Base-by-base conservation (phyloP, 129 eudicot genomes). In the Erigeron canadensis region DNA sequence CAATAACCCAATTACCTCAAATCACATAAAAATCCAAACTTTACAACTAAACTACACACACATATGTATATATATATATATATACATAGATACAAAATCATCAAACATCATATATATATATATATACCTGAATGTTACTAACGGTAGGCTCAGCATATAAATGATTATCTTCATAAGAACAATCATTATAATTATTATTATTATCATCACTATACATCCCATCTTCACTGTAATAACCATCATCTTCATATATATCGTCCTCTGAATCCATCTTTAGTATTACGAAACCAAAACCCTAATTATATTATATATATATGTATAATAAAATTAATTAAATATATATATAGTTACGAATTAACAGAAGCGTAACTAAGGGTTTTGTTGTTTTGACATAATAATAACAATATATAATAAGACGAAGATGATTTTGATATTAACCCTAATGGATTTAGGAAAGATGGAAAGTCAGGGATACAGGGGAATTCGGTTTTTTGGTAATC, bases 231-330 rank as follows among this genome's bases (percentile, higher is more conserved):
- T 82, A 84, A 63, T 69, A 84, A 61, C 84, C 86, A 8, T 87
- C 86, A 8, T 84, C 92, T 0, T 84, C 92, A 10, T 75, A 59
- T 12, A 87, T 87, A 73, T 87, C 89, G 34, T 87, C 94, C 58
- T 87, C 94, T 6, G 94, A 87, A 71, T 82, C 94, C 94, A 87
- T 84, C 71, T 72, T 34, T 0, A 46, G 63, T 34, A 45, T 44
- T 44, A 65, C 22, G 13, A 7, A 55, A 51, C 16, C 10, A 28
- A 68, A 68, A 65, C 77, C 81, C 77, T 75, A 75, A 57, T 16
- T 57, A 10, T 18, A 57, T 22, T 57, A 21, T 5, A 57, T 44
- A 28, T 28, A 28, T 28, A 28, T 28, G 3, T 28, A 28, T n/a
- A n/a, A n/a, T n/a, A n/a, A n/a, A 28, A 28, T 28, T 28, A 28